These are phyloP conservation scores for Darksidea phi DNA, from an alignment of 495 filamentous ascomycete species.

Conservation along the genomic window DNA sequence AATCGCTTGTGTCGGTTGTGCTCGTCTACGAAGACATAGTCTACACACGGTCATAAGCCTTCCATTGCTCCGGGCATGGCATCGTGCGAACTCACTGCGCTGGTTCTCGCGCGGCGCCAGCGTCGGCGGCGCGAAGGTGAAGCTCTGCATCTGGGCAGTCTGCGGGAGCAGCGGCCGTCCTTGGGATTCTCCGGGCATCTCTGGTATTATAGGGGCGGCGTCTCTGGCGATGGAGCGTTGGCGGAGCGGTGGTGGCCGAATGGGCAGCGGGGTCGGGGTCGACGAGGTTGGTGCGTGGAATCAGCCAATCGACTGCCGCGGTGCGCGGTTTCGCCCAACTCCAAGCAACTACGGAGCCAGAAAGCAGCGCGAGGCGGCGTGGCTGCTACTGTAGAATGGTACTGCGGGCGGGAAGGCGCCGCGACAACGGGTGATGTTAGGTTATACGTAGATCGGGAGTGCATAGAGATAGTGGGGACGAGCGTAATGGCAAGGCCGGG, in stretches of 20 bases:
- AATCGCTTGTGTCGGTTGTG: slow-evolving; percentile 96
- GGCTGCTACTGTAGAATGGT: slow-evolving; percentile 13
- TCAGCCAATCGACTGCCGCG: slow-evolving; percentile 15
- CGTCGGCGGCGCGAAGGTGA: slow-evolving; percentile 60
- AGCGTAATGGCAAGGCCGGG: slow-evolving; percentile 24
- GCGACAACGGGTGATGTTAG: slow-evolving; percentile 30
- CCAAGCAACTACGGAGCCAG: too few relatives aligned
- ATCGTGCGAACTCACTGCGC: slow-evolving; percentile 54
- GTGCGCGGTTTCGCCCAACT: too few relatives aligned
- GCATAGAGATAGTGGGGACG: slow-evolving; percentile 33
- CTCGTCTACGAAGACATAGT: slow-evolving; percentile 99
- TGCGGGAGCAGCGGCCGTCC: slow-evolving; percentile 59
- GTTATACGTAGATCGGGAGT: slow-evolving; percentile 30
- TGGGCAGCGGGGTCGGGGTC: slow-evolving; percentile 28
- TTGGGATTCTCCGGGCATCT: slow-evolving; percentile 57
- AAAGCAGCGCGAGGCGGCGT: too few relatives aligned
- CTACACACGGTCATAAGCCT: slow-evolving; percentile 47
- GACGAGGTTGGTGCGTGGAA: too few relatives aligned
- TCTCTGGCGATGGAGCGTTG: neutral
- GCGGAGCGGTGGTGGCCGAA: slow-evolving; percentile 3
- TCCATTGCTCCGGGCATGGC: neutral
- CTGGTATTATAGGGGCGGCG: slow-evolving; percentile 1
- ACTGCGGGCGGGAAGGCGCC: slow-evolving; percentile 30
- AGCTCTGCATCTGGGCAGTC: slow-evolving; percentile 55
- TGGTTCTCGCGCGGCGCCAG: slow-evolving; percentile 61